Evolutionary conservation across 2,329 filamentous ascomycete species (phyloP).

Genomic region (Cadophora malorum): DNA sequence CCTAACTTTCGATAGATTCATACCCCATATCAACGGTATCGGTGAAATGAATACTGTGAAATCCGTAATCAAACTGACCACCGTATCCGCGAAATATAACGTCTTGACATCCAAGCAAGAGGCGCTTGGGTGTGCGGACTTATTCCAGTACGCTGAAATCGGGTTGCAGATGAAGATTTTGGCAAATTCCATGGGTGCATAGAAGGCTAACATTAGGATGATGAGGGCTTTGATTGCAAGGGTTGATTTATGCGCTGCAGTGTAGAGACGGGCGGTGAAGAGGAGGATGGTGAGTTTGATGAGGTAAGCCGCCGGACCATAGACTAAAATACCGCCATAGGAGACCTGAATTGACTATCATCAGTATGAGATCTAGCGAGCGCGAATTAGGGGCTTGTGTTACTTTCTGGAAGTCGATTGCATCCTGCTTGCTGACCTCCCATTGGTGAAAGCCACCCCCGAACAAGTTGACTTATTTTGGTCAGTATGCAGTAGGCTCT

Average conservation of each 20-base stretch:
- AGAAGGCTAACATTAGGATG: slow-evolving; percentile 19
- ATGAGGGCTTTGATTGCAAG: slow-evolving; percentile 20
- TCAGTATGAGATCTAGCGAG: neutral
- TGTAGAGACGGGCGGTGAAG: slow-evolving; percentile 26
- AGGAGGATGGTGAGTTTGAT: slow-evolving; percentile 31
- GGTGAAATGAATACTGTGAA: slow-evolving; percentile 46
- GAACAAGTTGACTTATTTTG: slow-evolving; percentile 20
- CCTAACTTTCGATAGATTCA: slow-evolving; percentile 33
- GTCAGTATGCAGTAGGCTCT: neutral
- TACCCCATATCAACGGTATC: slow-evolving; percentile 43
- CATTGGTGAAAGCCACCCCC: slow-evolving; percentile 31
- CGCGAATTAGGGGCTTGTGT: neutral
- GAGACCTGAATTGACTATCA: slow-evolving; percentile 12
- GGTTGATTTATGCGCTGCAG: neutral
- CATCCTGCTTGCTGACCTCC: slow-evolving; percentile 23
- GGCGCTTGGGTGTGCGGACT: neutral
- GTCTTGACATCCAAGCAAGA: slow-evolving; percentile 18
- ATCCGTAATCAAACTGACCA: slow-evolving; percentile 50
- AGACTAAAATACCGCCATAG: slow-evolving; percentile 23
- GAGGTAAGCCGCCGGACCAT: slow-evolving; percentile 24
- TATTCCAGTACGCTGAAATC: slow-evolving; percentile 24
- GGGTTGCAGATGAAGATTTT: slow-evolving; percentile 28
- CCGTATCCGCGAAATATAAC: slow-evolving; percentile 50
- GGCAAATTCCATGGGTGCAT: slow-evolving; percentile 20
- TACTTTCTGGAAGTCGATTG: slow-evolving; percentile 24